Evolutionary conservation across 1,284 basidiomycete genomes (phyloP).

Genomic region (Apiotrichum montevideense): DNA sequence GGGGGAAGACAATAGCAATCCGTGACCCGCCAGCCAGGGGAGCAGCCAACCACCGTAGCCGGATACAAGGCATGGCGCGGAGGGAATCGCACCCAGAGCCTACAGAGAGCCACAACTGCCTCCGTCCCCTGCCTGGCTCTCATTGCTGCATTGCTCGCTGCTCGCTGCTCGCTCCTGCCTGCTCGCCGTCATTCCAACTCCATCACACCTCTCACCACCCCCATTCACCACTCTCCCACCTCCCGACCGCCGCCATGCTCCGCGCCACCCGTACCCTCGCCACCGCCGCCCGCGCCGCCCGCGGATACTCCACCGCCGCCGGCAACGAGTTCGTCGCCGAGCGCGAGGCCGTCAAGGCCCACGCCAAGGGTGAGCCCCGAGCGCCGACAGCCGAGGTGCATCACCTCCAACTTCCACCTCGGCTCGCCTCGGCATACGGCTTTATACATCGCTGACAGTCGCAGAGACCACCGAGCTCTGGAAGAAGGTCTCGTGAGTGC

Average conservation of each 20-base stretch:
- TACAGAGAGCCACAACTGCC: too few species aligned
- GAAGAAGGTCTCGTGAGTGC: slow-evolving; percentile 35
- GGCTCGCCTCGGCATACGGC: background rate
- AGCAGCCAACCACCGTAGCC: too few species aligned
- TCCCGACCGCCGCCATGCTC: slow-evolving; percentile 13
- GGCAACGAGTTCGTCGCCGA: slow-evolving; percentile 37
- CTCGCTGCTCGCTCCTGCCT: background rate
- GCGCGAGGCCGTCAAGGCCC: slow-evolving; percentile 32
- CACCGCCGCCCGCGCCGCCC: slow-evolving; percentile 18
- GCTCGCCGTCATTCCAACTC: background rate
- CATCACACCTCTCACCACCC: background rate
- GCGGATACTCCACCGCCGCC: slow-evolving; percentile 10
- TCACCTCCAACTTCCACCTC: background rate
- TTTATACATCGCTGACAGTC: too few species aligned
- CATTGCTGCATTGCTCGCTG: too few species aligned
- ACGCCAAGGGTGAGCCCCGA: slow-evolving; percentile 36
- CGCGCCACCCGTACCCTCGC: slow-evolving; percentile 16
- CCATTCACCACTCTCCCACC: slow-evolving; percentile 9
- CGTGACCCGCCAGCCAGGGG: too few species aligned
- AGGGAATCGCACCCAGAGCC: background rate
- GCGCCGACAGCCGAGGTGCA: background rate
- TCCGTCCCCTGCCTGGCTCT: background rate
- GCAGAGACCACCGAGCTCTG: slow-evolving; percentile 43
- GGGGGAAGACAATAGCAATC: too few species aligned
- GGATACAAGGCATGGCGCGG: too few species aligned